Percentiles rank a stretch among this genome's conserved stretches.
phyloP scores from a whole-genome alignment of 495 filamentous ascomycete species.

The Penicillium simplicissimum region DNA sequence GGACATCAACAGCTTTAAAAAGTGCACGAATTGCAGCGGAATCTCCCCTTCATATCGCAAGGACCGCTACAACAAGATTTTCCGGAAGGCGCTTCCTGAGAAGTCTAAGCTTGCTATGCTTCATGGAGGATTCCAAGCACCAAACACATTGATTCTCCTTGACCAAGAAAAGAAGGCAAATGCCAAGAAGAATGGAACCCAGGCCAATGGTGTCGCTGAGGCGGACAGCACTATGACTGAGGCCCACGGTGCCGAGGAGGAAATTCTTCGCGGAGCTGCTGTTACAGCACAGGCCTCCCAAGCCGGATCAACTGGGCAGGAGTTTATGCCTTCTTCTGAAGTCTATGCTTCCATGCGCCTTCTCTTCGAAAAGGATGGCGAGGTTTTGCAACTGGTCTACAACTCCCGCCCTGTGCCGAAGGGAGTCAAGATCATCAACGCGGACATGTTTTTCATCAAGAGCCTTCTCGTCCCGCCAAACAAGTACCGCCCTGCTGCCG shows the following conservation, averaged over 20 bases:
- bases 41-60: conserved; percentile 80
- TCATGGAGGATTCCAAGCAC: conserved; percentile 64
- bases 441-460: conserved; percentile 93
- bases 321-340: conserved; percentile 73
- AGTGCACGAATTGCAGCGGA: conserved; percentile 73
- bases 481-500: conserved; percentile 86
- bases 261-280: conserved; percentile 56
- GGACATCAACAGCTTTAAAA: conserved; percentile 60
- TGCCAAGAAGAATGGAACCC: conserved; percentile 35
- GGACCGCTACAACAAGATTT: conserved; percentile 88
- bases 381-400: conserved; percentile 80
- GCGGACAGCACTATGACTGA: conserved; percentile 34
- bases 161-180: conserved; percentile 41
- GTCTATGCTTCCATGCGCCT: conserved; percentile 72
- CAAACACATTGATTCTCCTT: conserved; percentile 59
- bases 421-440: conserved; percentile 53
- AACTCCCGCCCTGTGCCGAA: conserved; percentile 62
- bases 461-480: conserved; percentile 86
- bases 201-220: conserved; percentile 6
- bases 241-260: conserved; percentile 64
- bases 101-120: conserved; percentile 76
- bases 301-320: conserved; percentile 48
- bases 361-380: conserved; percentile 83
- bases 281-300: conserved; percentile 31
- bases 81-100: conserved; percentile 70